A percentile compares a stretch with the other conserved stretches of the same genome.
Conservation (phyloP, 2,329 filamentous ascomycete genomes). For the Aspergillus sp. region DNA sequence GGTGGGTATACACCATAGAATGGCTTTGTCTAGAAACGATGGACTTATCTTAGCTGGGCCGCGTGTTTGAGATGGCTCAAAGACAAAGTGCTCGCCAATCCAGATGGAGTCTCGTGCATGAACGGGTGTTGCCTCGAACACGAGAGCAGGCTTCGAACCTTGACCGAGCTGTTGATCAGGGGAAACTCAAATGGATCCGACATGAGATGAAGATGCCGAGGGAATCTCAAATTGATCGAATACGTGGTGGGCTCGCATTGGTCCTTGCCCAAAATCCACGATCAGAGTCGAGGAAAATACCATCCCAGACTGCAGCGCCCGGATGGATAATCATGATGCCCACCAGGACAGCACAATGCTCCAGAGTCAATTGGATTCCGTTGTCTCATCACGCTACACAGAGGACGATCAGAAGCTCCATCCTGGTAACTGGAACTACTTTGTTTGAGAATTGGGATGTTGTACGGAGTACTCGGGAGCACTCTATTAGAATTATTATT, state of each 20-base stretch:
- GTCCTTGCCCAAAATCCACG: not conserved
- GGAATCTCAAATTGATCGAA: not conserved
- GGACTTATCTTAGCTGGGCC: not conserved
- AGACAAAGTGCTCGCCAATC: not conserved
- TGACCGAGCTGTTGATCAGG: slow-evolving; percentile 6
- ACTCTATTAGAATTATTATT: not conserved
- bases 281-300: not conserved
- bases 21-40: not conserved
- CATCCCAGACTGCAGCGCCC: slow-evolving; percentile 4
- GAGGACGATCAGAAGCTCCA: not conserved
- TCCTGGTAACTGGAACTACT: not conserved
- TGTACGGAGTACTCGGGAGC: not conserved
- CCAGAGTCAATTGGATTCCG: not conserved
- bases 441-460: not conserved
- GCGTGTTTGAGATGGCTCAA: not conserved
- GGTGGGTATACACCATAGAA: not conserved
- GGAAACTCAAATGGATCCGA: not conserved
- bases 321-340: not conserved
- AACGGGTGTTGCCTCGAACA: slow-evolving; percentile 19
- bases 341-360: not conserved
- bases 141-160: not conserved
- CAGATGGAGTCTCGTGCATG: slow-evolving; percentile 15
- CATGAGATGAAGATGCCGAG: not conserved
- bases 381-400: not conserved
- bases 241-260: slow-evolving; percentile 8